Evolutionary conservation across 192 early-diverging fungal genomes (phyloP), one percentile per base, ranked within the genome.

Genomic region (Umbelopsis isabellina): DNA sequence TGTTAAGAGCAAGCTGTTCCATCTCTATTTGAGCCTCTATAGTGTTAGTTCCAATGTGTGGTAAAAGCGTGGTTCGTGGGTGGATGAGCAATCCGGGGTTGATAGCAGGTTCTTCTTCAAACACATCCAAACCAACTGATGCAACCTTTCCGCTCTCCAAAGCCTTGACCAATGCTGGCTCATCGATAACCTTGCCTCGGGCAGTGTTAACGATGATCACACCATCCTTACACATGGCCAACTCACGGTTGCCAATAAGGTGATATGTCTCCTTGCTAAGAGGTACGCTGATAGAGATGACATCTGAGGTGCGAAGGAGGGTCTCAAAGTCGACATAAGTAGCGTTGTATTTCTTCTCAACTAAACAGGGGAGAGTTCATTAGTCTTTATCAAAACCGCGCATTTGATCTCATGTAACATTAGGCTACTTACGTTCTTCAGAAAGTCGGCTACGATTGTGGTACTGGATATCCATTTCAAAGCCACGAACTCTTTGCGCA

Each of bases 171-270:
- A 87, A 72, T 2, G 83, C 85, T 44, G 72, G 74, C 50, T 87
- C 85, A 49, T 85, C 73, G 22, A 87, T 71, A 0, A 87, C 71
- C 23, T 78, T 70, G 4, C 85, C 85, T 6, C 84, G 80, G n/a
- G 82, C 72, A 53, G 82, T 82, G 70, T 87, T 87, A 44, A 87
- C 70, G 35, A 87, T 33, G 37, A 85, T 74, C 18, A 80, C 83
- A n/a, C 82, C 82, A 35, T 79, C 72, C 47, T 82, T 87, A 79
- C 85, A 83, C 74, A 79, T 76, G 18, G 82, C 68, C 44, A 87
- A 81, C 52, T 85, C 82, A 18, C 67, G 66, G 33, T 73, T 75
- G 64, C 70, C 69, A 53, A 85, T 74, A 52, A 85, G 33, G 66
- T 81, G 78, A 15, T 41, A 74, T 4, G 84, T 85, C 3, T 74